Base-by-base conservation (phyloP, 2,329 filamentous ascomycete genomes). In the Microsporum audouinii region DNA sequence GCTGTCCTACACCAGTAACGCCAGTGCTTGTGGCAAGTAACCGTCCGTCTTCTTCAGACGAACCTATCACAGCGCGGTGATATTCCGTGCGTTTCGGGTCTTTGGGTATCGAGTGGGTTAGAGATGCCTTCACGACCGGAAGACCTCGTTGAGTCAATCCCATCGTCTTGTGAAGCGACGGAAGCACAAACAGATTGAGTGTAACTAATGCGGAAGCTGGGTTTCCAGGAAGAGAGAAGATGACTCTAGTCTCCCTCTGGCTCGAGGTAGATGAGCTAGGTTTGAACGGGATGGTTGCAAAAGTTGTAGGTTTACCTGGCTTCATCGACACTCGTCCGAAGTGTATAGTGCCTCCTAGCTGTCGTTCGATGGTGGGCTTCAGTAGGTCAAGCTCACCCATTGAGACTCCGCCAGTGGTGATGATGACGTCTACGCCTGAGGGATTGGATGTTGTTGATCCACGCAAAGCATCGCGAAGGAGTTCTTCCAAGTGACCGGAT, bases 311-410 rank as follows among this genome's bases (percentile, higher is more conserved):
- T 75, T 97, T 99, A 3, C 94, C 94, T 0, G 94, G 94, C 77
- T 99, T 99, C 94, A 99, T 97, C 60, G 87, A 84, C 2, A 99
- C 94, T 2, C 94, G 87, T 29, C 94, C 94, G 68, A 99, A 99
- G 74, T 96, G 94, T 66, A 99, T 96, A 0, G 87, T 94, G 5
- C 94, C 94, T 61, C 91, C 90, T 0, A 99, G 82, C 1, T 85
- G 81, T 47, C 92, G 87, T 77, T 97, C 94, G 68, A 99, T 89
- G 0, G 92, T 97, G 0, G 94, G 92, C 72, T 99, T 99, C 23
- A 99, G 83, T 5, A 99, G 85, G 73, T 99, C 94, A 1, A 96
- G 84, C 75, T 99, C 94, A 61, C 94, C 94, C 94, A 99, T 99
- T 7, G 89, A 95, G 23, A 97, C 94, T 56, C 94, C 94, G 27